Percentiles rank a stretch among this genome's conserved stretches.
phyloP scores from a whole-genome alignment of 1,284 basidiomycete genomes.

The Puccinia hordei region DNA sequence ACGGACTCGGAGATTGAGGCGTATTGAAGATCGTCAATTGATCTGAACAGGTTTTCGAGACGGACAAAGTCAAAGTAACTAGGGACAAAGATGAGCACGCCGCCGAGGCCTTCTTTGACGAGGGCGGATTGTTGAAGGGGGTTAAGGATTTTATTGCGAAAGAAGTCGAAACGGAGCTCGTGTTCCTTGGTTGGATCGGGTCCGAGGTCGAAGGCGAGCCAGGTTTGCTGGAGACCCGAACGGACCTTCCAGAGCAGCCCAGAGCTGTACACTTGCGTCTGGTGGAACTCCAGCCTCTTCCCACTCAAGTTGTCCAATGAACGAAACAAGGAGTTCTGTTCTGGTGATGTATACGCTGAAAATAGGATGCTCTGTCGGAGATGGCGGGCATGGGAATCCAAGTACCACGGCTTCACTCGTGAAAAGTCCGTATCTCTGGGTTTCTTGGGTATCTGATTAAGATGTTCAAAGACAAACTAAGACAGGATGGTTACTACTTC shows the following conservation, averaged over 20 bases:
- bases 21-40: conserved; percentile 66
- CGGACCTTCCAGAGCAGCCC: not conserved
- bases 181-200: not conserved
- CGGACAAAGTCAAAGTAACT: conserved; percentile 97
- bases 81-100: conserved; percentile 71
- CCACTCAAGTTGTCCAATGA: conserved; percentile 22
- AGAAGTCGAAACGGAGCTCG: not conserved
- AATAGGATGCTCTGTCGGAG: conserved; percentile 86
- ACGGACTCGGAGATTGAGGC: conserved; percentile 83
- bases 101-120: conserved; percentile 31
- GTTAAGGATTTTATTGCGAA: not conserved
- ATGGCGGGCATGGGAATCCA: conserved; percentile 82
- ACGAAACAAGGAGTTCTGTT: conserved; percentile 25
- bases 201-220: conserved; percentile 2
- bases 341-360: conserved; percentile 66
- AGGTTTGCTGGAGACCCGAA: conserved; percentile 16
- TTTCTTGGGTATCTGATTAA: conserved; percentile 87
- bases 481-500: not conserved
- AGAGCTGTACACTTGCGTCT: not conserved
- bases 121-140: conserved; percentile 4
- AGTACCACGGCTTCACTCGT: conserved; percentile 94
- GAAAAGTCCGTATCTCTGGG: conserved; percentile 94
- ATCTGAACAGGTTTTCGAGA: conserved; percentile 81
- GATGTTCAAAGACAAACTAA: conserved; percentile 75
- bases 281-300: conserved; percentile 23